A percentile compares a stretch with the other conserved stretches of the same genome.
These are phyloP conservation scores for Penicillium arizonense DNA, from an alignment of 495 filamentous ascomycete species.

Conservation along the genomic window DNA sequence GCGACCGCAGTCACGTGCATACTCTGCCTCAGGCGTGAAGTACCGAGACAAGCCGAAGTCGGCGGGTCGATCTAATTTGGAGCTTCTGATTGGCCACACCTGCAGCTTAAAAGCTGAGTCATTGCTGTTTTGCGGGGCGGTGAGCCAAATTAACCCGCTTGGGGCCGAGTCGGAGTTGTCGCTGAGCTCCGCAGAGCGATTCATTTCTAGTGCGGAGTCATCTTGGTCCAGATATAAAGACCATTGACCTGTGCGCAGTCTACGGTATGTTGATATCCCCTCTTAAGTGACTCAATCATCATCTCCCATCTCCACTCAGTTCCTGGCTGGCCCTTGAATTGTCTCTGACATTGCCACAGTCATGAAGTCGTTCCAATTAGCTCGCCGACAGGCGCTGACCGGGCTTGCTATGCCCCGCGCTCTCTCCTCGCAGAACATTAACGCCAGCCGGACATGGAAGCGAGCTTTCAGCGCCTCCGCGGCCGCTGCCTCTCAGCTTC, in stretches of 20 bases:
- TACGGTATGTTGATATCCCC: slow-evolving; percentile 4
- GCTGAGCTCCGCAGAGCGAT: slow-evolving; percentile 28
- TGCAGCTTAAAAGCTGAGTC: slow-evolving; percentile 3
- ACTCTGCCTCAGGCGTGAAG: not conserved
- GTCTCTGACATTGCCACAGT: slow-evolving; percentile 7
- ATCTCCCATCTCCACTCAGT: slow-evolving; percentile 2
- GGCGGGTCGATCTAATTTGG: slow-evolving; percentile 10
- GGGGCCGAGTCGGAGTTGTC: slow-evolving; percentile 30
- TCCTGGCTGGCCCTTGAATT: not conserved
- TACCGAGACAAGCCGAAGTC: slow-evolving; percentile 20
- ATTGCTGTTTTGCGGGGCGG: slow-evolving; percentile 12
- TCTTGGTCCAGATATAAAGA: slow-evolving; percentile 19
- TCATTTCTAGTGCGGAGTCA: slow-evolving; percentile 27
- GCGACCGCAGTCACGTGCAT: not conserved
- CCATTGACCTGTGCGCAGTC: slow-evolving; percentile 8
- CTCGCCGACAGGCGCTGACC: slow-evolving; percentile 34
- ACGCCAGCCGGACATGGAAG: slow-evolving; percentile 32
- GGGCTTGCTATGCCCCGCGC: slow-evolving; percentile 26
- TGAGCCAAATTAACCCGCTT: slow-evolving; percentile 9
- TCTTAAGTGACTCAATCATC: slow-evolving; percentile 4
- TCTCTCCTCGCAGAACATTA: slow-evolving; percentile 23
- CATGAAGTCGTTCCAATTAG: slow-evolving; percentile 45
- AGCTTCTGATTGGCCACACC: slow-evolving; percentile 11
- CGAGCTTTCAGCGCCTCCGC: slow-evolving; percentile 61
- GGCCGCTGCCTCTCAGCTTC: slow-evolving; percentile 50